These are phyloP conservation scores for Plectranthus barbatus DNA, from an alignment of 257 asterid species.

Conservation along the genomic window DNA sequence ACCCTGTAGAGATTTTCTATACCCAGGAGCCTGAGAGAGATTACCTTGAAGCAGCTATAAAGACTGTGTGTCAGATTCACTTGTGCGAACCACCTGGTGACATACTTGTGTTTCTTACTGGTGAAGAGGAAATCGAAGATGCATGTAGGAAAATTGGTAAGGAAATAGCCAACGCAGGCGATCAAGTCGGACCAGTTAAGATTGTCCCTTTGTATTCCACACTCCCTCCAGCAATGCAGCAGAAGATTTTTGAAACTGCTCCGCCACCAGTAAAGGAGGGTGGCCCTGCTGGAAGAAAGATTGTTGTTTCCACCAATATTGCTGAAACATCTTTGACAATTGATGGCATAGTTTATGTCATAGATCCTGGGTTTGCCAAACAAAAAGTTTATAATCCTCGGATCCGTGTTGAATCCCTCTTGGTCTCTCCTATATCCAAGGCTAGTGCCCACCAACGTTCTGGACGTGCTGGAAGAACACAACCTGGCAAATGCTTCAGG, in stretches of 20 bases:
- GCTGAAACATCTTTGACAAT: slow-evolving; percentile 96
- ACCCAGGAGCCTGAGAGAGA: slow-evolving; percentile 94
- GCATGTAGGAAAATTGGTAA: slow-evolving; percentile 74
- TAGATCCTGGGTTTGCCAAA: slow-evolving; percentile 93
- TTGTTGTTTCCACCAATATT: slow-evolving; percentile 89
- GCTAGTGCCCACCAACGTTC: slow-evolving; percentile 98
- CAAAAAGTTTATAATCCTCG: slow-evolving; percentile 92
- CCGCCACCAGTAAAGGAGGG: slow-evolving; percentile 83
- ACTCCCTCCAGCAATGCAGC: slow-evolving; percentile 98
- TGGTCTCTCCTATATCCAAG: slow-evolving; percentile 98
- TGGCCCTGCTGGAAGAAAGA: slow-evolving; percentile 92
- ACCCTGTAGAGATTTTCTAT: slow-evolving; percentile 86
- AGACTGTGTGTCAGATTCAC: slow-evolving; percentile 89
- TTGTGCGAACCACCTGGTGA: slow-evolving; percentile 82
- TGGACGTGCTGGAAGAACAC: slow-evolving; percentile 99
- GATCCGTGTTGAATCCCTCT: slow-evolving; percentile 82
- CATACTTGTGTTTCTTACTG: slow-evolving; percentile 89
- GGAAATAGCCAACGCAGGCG: slow-evolving; percentile 76
- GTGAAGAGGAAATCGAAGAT: slow-evolving; percentile 98
- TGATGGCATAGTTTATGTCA: slow-evolving; percentile 95
- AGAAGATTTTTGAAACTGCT: slow-evolving; percentile 90
- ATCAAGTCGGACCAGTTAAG: slow-evolving; percentile 82
- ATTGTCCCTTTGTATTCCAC: slow-evolving; percentile 87
- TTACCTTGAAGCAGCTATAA: slow-evolving; percentile 90
- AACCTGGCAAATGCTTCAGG: slow-evolving; percentile 94